Evolutionary conservation across 768 basidiomycete species (phyloP).

Genomic region (Mycena albidolilacea): DNA sequence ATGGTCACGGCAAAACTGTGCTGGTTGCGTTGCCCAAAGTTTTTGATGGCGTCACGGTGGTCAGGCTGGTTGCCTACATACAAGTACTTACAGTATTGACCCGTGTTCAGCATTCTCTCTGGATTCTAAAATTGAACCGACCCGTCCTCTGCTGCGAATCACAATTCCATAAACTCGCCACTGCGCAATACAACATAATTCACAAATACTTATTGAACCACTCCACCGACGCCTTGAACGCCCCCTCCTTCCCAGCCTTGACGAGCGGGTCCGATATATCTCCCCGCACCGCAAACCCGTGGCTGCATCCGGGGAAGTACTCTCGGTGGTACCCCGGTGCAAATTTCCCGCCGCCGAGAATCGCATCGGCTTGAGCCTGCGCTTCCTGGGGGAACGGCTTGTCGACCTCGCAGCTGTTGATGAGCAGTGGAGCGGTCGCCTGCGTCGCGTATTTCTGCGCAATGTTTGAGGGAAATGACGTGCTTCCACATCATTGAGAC

Average conservation of each 20-base stretch:
- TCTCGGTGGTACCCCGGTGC: constrained; percentile 54
- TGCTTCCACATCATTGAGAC: constrained; percentile 25
- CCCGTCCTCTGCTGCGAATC: too few relatives aligned
- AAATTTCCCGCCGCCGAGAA: constrained; percentile 47
- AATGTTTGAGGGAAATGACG: neutral
- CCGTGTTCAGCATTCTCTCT: too few relatives aligned
- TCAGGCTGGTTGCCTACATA: too few relatives aligned
- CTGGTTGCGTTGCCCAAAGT: too few relatives aligned
- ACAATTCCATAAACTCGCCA: neutral
- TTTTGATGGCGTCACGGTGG: too few relatives aligned
- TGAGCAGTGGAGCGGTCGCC: constrained; percentile 58
- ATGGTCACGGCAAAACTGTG: too few relatives aligned
- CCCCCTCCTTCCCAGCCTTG: constrained; percentile 55
- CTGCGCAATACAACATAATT: neutral
- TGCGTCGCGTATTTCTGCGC: constrained; percentile 33
- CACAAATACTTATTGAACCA: constrained; percentile 51
- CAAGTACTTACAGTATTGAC: too few relatives aligned
- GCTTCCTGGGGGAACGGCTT: constrained; percentile 49
- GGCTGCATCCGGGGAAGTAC: constrained; percentile 42
- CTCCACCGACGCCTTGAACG: constrained; percentile 60
- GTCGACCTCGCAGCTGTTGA: constrained; percentile 58
- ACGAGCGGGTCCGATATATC: constrained; percentile 42
- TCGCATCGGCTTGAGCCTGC: constrained; percentile 53
- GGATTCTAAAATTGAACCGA: too few relatives aligned
- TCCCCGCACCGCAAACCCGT: constrained; percentile 52